These are phyloP conservation scores for Malania oleifera DNA, from an alignment of 164 flowering plant species.

Conservation along the genomic window DNA sequence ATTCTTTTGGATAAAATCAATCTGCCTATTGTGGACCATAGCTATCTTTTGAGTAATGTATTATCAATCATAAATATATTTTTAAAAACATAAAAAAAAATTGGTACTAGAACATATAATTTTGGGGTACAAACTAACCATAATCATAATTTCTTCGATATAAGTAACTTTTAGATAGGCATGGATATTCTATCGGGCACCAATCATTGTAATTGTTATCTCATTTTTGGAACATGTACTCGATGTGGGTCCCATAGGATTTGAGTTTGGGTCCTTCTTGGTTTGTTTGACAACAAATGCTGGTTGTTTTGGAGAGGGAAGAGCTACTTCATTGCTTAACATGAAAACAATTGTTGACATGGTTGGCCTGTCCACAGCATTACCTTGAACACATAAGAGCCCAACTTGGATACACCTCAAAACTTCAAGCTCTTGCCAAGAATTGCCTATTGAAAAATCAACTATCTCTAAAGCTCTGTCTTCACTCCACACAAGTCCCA, in stretches of 20 bases:
- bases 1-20: too few species aligned
- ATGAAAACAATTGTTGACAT: constrained; percentile 16
- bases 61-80: too few species aligned
- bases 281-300: constrained; percentile 11
- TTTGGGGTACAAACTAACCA: too few species aligned
- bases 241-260: too few species aligned
- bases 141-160: too few species aligned
- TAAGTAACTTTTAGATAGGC: too few species aligned
- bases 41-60: too few species aligned
- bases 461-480: constrained; percentile 17
- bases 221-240: constrained; percentile 8
- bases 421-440: constrained; percentile 14
- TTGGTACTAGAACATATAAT: too few species aligned
- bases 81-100: too few species aligned
- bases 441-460: constrained; percentile 11
- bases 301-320: constrained; percentile 15
- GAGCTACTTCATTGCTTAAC: constrained; percentile 10
- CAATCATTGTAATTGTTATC: constrained; percentile 3
- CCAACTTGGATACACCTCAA: constrained; percentile 32
- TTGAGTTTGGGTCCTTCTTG: too few species aligned
- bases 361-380: constrained; percentile 16
- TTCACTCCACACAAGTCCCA: constrained; percentile 33
- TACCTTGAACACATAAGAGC: constrained; percentile 29
- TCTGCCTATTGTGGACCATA: too few species aligned
- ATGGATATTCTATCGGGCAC: constrained; percentile 5